Evolutionary conservation across 768 basidiomycete genomes (phyloP), one percentile per base, ranked within the genome.

Genomic region (Tricholoma matsutake): DNA sequence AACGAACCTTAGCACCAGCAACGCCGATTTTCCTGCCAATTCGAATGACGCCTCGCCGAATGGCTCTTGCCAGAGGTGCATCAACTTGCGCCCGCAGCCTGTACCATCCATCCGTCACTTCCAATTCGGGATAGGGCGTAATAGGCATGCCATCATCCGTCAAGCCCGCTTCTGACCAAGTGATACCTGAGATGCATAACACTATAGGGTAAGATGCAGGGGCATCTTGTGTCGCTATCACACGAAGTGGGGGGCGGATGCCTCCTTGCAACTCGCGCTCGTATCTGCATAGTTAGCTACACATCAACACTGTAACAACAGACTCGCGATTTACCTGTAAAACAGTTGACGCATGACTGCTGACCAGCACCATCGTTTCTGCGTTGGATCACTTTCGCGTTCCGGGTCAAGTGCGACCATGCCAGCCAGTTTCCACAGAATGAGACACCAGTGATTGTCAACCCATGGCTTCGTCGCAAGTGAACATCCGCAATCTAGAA

Each of bases 91-190:
- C 91, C 13, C 86, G 84, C 6, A 98, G 78, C 29, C 87, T 78
- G 68, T 99, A 99, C 97, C 97, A 99, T 13, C 97, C 97, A 69
- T 99, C 97, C 0, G 94, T 95, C n/a, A 98, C 76, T 73, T 98
- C 97, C 6, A 99, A 73, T 64, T 87, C 83, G 0, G 88, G 83
- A 65, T 79, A 73, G 2, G 76, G 69, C 22, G 76, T 76, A 28
- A 73, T 67, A 4, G 75, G 66, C 18, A 72, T 55, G 3, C 76
- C 76, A 31, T 81, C 75, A 1, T 80, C 76, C 25, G 75, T 72
- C 2, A 73, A 61, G 3, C 72, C 72, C 18, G 65, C 64, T 32
- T 79, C 69, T 6, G 79, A 75, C 85, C 86, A 88, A 5, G 73
- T 73, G 37, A 98, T 85, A 29, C 82, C 81, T 1, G 92, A 90